Evolutionary conservation across 352 stramenopile species (phyloP).

Genomic region (Phytophthora ohioensis): DNA sequence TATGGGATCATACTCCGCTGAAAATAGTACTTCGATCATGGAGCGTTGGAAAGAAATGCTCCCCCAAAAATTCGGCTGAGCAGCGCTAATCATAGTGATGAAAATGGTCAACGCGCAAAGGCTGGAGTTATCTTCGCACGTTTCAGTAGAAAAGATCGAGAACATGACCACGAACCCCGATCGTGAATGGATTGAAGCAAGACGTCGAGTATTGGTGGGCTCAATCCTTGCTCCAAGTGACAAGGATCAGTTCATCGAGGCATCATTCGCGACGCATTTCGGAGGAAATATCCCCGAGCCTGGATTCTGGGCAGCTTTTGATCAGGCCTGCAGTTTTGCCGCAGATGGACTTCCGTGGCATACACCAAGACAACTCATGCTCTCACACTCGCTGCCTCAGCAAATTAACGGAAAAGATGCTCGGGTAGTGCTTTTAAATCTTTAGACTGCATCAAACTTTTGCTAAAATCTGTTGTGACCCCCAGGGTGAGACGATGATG

Average conservation of each 20-base stretch:
- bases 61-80: constrained; percentile 15
- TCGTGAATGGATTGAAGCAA: constrained; percentile 41
- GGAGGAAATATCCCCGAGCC: constrained; percentile 40
- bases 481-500: constrained; percentile 79
- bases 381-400: constrained; percentile 68
- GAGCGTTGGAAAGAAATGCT: not conserved
- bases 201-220: constrained; percentile 52
- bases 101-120: not conserved
- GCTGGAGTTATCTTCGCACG: not conserved
- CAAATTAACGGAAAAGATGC: constrained; percentile 71
- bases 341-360: constrained; percentile 45
- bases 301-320: constrained; percentile 65
- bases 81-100: constrained; percentile 33
- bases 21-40: constrained; percentile 25
- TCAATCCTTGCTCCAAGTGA: constrained; percentile 45
- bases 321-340: constrained; percentile 57
- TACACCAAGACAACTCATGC: constrained; percentile 56
- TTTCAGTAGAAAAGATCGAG: constrained; percentile 5
- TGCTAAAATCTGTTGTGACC: not conserved
- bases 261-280: constrained; percentile 62
- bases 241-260: constrained; percentile 59
- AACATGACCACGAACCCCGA: constrained; percentile 27
- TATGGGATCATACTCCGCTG: constrained; percentile 28
- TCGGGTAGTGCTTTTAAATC: constrained; percentile 31
- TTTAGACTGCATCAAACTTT: not conserved